Base-by-base conservation (phyloP, 805 yeast species). In the Ogataea paraovalis region DNA sequence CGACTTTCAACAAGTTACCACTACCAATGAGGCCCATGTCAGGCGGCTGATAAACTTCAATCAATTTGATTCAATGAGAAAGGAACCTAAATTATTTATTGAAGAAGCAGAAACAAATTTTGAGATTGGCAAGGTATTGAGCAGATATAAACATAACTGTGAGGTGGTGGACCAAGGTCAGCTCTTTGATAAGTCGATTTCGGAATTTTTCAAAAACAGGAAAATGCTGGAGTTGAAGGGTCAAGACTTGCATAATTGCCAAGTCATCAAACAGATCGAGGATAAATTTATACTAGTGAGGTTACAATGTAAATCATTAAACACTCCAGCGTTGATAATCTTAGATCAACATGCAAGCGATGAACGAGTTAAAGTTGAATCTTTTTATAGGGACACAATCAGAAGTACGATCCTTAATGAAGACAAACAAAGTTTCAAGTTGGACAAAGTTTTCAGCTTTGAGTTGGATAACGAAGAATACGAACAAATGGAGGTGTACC, bases 341-440 rank as follows among this genome's bases (percentile, higher is more conserved):
- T 56, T 85, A 4, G 96, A 89, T 59, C 96, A 88, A 57, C 96
- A 89, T 68, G 96, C 96, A 0, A 79, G 84, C 45, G 95, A 86
- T 64, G 96, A 89, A 59, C 64, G 96, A 46, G 70, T 86, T 0
- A 70, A 71, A 41, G 75, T 85, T 2, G 96, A 89, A 55, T 43
- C 49, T 1, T 56, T 74, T 12, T 64, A 79, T n/a, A 52, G 60
- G 30, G 70, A 69, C 2, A 68, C 71, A 45, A 56, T 78, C 2
- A 39, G 49, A 5, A 50, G 52, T 9, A 69, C 61, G 13, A n/a
- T 46, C 14, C 5, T 40, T 2, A 22, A 14, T 6, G 3, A 18
- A 16, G n/a, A 19, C 4, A 14, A 13, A 20, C n/a, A 19, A 9
- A 18, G 7, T 25, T 21, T 3, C 20, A 20, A 30, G 21, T 21